Evolutionary conservation across 1,139 yeast species (phyloP).

Genomic region (Candida glucosophila): DNA sequence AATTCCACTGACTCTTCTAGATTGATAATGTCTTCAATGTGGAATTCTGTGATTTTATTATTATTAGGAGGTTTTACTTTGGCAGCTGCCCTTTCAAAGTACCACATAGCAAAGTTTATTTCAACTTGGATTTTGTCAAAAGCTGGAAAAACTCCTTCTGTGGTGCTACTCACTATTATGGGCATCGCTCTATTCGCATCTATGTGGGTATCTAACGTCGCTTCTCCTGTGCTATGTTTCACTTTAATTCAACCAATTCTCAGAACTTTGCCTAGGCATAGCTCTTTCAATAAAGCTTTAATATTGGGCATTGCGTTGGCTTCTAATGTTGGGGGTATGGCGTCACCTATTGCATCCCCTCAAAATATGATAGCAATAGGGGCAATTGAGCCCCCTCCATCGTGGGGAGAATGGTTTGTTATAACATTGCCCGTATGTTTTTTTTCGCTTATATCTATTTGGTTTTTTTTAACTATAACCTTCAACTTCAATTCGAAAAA

Average conservation of each 20-base stretch:
- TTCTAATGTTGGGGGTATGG: slow-evolving; percentile 91
- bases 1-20: slow-evolving; percentile 62
- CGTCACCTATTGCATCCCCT: slow-evolving; percentile 93
- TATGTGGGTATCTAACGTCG: slow-evolving; percentile 96
- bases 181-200: slow-evolving; percentile 74
- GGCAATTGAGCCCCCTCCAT: slow-evolving; percentile 81
- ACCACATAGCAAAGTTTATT: slow-evolving; percentile 75
- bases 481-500: slow-evolving; percentile 52
- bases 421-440: slow-evolving; percentile 74
- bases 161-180: slow-evolving; percentile 74
- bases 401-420: slow-evolving; percentile 93
- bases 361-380: slow-evolving; percentile 88
- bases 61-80: slow-evolving; percentile 87
- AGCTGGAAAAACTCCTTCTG: slow-evolving; percentile 81
- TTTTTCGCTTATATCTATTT: slow-evolving; percentile 53
- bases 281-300: slow-evolving; percentile 73
- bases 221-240: slow-evolving; percentile 88
- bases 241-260: slow-evolving; percentile 85
- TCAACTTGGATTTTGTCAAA: slow-evolving; percentile 73
- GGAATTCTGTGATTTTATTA: slow-evolving; percentile 89
- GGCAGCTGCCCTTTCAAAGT: slow-evolving; percentile 89
- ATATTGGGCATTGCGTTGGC: slow-evolving; percentile 88
- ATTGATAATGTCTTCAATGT: slow-evolving; percentile 77
- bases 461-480: slow-evolving; percentile 62
- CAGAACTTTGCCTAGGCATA: slow-evolving; percentile 70